These are phyloP conservation scores for Purshia tridentata DNA, from an alignment of 306 rosid genomes.

Conservation along the genomic window DNA sequence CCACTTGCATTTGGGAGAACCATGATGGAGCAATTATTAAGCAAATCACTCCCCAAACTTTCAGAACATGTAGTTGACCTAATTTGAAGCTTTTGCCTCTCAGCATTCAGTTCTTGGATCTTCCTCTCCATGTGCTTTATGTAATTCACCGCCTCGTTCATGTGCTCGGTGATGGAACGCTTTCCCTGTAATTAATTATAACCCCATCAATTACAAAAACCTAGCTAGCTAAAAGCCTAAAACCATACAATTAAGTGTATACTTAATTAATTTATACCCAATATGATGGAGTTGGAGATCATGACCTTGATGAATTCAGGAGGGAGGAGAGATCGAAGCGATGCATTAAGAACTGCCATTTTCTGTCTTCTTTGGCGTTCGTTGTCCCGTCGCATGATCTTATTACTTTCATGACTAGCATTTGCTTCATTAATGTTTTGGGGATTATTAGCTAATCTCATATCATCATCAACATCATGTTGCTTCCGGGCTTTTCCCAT, in stretches of 20 bases:
- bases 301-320: conserved; percentile 34
- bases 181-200: conserved; percentile 58
- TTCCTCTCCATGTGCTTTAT: conserved; percentile 47
- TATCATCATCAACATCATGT: too few species aligned
- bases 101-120: conserved; percentile 37
- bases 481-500: not conserved
- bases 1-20: conserved; percentile 25
- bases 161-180: conserved; percentile 63
- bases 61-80: not conserved
- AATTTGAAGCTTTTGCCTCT: conserved; percentile 48
- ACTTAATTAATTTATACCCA: not conserved
- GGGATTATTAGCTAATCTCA: not conserved
- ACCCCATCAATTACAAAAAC: conserved; percentile 21
- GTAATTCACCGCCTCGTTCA: conserved; percentile 59
- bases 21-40: conserved; percentile 5
- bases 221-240: conserved; percentile 12
- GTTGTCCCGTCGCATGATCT: conserved; percentile 44
- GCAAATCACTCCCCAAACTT: not conserved
- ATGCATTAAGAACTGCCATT: conserved; percentile 34
- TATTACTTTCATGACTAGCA: conserved; percentile 6
- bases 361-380: conserved; percentile 48
- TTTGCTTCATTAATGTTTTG: conserved; percentile 5
- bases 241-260: too few species aligned
- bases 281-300: too few species aligned
- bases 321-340: conserved; percentile 46